Percentiles rank a stretch among this genome's conserved stretches.
These are phyloP conservation scores for Alliaria petiolata DNA, from an alignment of 345 rosid genomes.

Conservation along the genomic window DNA sequence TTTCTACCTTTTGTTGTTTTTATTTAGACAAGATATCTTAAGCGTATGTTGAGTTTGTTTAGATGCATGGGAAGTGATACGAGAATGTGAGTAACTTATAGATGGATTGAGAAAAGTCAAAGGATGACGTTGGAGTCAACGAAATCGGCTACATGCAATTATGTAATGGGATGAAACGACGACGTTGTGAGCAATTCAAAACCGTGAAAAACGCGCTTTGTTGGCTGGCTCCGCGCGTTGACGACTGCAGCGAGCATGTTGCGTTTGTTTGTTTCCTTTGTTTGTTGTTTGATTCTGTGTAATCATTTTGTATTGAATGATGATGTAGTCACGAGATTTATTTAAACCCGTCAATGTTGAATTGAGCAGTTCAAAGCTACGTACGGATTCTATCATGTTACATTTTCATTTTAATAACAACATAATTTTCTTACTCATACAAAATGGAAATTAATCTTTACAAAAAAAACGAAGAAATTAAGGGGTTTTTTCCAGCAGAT, in stretches of 20 bases:
- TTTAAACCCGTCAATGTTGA: too few species aligned
- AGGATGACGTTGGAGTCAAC: constrained; percentile 3
- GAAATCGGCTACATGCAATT: constrained; percentile 18
- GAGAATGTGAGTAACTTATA: constrained; percentile 8
- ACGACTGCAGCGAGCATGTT: constrained; percentile 11
- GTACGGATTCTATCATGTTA: too few species aligned
- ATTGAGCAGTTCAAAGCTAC: too few species aligned
- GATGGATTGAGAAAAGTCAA: background rate
- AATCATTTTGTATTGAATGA: too few species aligned
- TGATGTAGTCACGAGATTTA: too few species aligned
- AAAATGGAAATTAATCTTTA: too few species aligned
- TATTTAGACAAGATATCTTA: background rate
- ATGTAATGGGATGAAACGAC: background rate
- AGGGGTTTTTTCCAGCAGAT: too few species aligned
- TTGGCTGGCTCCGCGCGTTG: constrained; percentile 2
- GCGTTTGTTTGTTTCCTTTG: background rate
- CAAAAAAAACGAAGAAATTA: too few species aligned
- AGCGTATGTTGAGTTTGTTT: constrained; percentile 8
- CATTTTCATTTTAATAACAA: too few species aligned
- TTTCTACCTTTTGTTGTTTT: background rate
- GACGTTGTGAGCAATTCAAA: background rate
- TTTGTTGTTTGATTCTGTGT: too few species aligned
- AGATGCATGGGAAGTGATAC: constrained; percentile 23
- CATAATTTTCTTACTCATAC: too few species aligned
- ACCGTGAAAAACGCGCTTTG: constrained; percentile 7